Conservation (phyloP, 73 alveolate species). For the Tetrahymena elliotti region DNA sequence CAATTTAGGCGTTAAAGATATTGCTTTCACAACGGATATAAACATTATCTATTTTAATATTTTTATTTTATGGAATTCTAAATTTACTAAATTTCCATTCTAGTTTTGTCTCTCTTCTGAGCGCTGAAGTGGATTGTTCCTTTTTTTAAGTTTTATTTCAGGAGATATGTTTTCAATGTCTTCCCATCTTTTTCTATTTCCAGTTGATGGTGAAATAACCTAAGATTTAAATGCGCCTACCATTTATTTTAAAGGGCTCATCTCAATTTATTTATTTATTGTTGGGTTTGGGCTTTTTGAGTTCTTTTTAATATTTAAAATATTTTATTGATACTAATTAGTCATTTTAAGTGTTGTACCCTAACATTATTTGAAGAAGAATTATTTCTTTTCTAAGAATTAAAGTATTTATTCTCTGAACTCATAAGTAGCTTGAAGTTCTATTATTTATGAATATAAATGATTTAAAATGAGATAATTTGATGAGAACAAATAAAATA, state of each 20-base stretch:
- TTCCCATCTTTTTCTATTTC: background rate
- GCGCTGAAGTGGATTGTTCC: background rate
- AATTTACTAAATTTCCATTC: background rate
- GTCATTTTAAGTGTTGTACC: background rate
- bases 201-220: background rate
- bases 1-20: background rate
- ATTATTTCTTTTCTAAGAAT: background rate
- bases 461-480: background rate
- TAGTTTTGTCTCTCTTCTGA: background rate
- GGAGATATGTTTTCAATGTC: background rate
- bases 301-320: background rate
- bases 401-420: background rate
- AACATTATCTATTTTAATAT: no score
- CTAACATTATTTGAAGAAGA: background rate
- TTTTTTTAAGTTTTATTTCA: background rate
- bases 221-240: background rate
- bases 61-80: background rate
- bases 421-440: background rate
- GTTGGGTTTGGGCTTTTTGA: background rate
- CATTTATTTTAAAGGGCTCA: background rate
- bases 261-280: background rate
- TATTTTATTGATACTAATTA: no score
- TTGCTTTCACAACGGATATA: background rate
- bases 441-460: background rate
- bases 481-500: background rate